Evolutionary conservation across 805 yeast species (phyloP), one percentile per base, ranked within the genome.

Genomic region (Kuraishia cidri): DNA sequence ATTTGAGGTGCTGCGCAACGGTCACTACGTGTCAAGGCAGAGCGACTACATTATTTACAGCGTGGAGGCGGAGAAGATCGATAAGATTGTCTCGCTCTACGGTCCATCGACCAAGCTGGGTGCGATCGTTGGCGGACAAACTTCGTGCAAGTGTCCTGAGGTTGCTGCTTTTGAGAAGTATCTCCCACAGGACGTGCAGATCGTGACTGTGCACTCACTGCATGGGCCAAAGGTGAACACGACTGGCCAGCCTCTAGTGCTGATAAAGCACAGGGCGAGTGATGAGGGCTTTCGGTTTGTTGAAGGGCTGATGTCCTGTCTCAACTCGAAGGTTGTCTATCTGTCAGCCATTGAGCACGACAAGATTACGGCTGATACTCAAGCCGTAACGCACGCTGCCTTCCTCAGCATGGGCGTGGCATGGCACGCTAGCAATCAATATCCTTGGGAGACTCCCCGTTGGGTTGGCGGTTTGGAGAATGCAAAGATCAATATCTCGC

Each of bases 341-440:
- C 63, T 92, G 21, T 66, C 85, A 0, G 95, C 92, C n/a, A 67
- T 72, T 33, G 88, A 88, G 50, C 98, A 92, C 53, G 98, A 92
- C 54, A 74, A 71, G 45, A 90, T 92, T 40, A 90, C 98, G 1
- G 98, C 98, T 0, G 98, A 92, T 53, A 92, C 97, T 2, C 98
- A 92, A 55, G 97, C 97, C 0, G 95, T 90, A 12, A 92, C 98
- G 0, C 98, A 92, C 52, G 97, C 97, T 9, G 97, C 97, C 0
- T 92, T 92, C 49, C 62, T 92, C 37, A 79, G 94, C 36, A 92
- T 92, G 98, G 98, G 98, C 4, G 75, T 78, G 6, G 97, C 97
- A 5, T 92, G 98, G 98, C 80, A 72, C 43, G 72, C 77, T 30
- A 65, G 70, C 40, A 70, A 79, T 47, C 79, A 82, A 51, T 92